These are phyloP conservation scores for Microdochium trichocladiopsis DNA, from an alignment of 2,329 filamentous ascomycete genomes.

Conservation along the genomic window DNA sequence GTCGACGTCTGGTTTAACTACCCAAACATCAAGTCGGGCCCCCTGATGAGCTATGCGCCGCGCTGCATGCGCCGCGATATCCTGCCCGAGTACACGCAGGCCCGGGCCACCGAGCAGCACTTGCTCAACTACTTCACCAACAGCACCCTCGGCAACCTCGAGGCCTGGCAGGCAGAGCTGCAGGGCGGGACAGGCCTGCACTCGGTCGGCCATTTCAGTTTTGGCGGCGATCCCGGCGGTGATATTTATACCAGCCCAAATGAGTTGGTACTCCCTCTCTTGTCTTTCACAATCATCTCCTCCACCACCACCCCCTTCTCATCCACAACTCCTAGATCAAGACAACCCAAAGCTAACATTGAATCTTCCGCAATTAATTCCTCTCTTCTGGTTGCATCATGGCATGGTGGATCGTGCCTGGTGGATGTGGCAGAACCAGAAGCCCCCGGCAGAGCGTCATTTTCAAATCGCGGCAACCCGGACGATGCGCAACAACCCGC, in stretches of 20 bases:
- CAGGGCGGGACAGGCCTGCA: conserved; percentile 23
- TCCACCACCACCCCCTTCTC: not conserved
- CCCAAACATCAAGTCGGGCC: conserved; percentile 20
- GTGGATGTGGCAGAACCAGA: conserved; percentile 8
- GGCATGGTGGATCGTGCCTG: conserved; percentile 1
- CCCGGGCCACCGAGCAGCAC: not conserved
- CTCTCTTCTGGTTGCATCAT: conserved; percentile 2
- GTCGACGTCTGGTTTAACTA: conserved; percentile 11
- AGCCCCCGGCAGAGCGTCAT: conserved; percentile 5
- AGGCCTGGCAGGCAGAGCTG: conserved; percentile 25
- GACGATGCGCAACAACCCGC: conserved; percentile 7
- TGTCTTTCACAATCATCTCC: not conserved
- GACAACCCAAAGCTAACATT: not conserved
- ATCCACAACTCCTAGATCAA: not conserved
- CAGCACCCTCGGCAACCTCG: not conserved
- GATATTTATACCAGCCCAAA: conserved; percentile 10
- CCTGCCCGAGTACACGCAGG: not conserved
- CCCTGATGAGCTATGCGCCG: conserved; percentile 5
- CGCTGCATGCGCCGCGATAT: conserved; percentile 8
- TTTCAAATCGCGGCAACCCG: conserved; percentile 9
- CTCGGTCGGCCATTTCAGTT: conserved; percentile 18
- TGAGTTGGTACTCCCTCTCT: conserved; percentile 12
- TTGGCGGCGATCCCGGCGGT: conserved; percentile 18
- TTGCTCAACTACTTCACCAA: conserved; percentile 13
- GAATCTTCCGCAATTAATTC: conserved; percentile 2